A percentile compares a stretch with the other conserved stretches of the same genome.
Conservation (phyloP, 2,329 filamentous ascomycete species). For the Pseudogymnoascus destructans region DNA sequence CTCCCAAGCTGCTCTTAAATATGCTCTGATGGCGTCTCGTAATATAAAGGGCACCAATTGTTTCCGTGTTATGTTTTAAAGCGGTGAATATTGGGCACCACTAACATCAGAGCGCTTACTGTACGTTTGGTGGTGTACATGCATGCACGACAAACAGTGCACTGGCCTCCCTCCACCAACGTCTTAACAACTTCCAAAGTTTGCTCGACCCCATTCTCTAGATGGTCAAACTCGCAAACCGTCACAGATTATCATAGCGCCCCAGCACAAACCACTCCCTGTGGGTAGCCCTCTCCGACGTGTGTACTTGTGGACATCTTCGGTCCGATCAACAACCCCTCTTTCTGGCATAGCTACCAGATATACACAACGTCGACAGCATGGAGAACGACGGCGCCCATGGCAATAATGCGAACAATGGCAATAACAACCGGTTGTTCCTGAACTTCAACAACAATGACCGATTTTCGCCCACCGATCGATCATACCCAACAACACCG, state of each 20-base stretch:
- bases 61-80: background rate
- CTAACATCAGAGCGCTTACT: constrained; percentile 4
- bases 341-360: background rate
- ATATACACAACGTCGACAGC: background rate
- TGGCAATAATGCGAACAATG: constrained; percentile 19
- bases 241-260: constrained; percentile 1
- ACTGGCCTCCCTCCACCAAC: background rate
- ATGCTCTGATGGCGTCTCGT: background rate
- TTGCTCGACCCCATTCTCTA: background rate
- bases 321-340: constrained; percentile 1
- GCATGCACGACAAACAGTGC: constrained; percentile 5
- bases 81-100: constrained; percentile 8
- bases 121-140: constrained; percentile 8
- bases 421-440: constrained; percentile 42
- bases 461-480: constrained; percentile 43
- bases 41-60: background rate
- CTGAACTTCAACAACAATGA: constrained; percentile 56
- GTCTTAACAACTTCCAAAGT: background rate
- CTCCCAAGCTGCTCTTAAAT: background rate
- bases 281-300: constrained; percentile 5
- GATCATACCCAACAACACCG: constrained; percentile 74
- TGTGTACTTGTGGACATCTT: constrained; percentile 3
- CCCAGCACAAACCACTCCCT: background rate
- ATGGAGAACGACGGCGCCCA: constrained; percentile 11
- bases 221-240: background rate